Conservation (phyloP, 2,329 filamentous ascomycete genomes). For the Nemania abortiva region DNA sequence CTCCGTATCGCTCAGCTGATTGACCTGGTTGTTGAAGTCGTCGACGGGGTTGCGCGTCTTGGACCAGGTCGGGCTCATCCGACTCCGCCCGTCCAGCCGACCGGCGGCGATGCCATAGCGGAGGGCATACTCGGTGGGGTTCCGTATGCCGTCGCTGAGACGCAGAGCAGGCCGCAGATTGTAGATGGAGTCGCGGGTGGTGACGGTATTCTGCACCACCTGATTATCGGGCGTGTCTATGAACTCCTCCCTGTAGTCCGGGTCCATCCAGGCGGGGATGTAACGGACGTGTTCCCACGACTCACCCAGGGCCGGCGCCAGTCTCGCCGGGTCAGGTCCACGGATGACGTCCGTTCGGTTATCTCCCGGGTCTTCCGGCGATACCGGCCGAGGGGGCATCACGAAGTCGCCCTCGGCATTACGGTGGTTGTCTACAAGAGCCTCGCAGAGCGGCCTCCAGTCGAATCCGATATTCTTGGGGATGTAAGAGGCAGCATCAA, state of each 20-base stretch:
- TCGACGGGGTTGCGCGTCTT: slow-evolving; percentile 41
- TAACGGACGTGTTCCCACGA: slow-evolving; percentile 41
- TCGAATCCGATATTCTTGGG: slow-evolving; percentile 28
- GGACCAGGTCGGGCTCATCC: slow-evolving; percentile 46
- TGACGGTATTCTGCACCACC: neutral
- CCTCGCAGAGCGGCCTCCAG: slow-evolving; percentile 36
- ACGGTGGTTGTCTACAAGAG: slow-evolving; percentile 33
- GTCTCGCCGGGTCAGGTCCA: neutral
- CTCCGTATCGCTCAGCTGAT: slow-evolving; percentile 33
- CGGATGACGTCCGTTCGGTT: neutral
- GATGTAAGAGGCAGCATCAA: slow-evolving; percentile 2
- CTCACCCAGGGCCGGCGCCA: neutral
- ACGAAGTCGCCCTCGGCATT: slow-evolving; percentile 1
- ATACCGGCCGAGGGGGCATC: neutral
- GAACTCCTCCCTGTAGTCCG: slow-evolving; percentile 35
- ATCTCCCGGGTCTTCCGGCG: neutral
- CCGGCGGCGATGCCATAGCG: slow-evolving; percentile 48
- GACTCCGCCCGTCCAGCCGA: slow-evolving; percentile 46
- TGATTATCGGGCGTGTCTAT: neutral
- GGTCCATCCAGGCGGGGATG: slow-evolving; percentile 46
- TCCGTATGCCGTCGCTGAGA: slow-evolving; percentile 34
- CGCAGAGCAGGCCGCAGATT: slow-evolving; percentile 45
- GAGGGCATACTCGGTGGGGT: slow-evolving; percentile 45
- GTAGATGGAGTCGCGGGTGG: slow-evolving; percentile 21
- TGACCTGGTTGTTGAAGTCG: slow-evolving; percentile 41